A percentile compares a stretch with the other conserved stretches of the same genome.
Evolutionary conservation across 129 eudicot genomes (phyloP).

Genomic region (Sambucus nigra): DNA sequence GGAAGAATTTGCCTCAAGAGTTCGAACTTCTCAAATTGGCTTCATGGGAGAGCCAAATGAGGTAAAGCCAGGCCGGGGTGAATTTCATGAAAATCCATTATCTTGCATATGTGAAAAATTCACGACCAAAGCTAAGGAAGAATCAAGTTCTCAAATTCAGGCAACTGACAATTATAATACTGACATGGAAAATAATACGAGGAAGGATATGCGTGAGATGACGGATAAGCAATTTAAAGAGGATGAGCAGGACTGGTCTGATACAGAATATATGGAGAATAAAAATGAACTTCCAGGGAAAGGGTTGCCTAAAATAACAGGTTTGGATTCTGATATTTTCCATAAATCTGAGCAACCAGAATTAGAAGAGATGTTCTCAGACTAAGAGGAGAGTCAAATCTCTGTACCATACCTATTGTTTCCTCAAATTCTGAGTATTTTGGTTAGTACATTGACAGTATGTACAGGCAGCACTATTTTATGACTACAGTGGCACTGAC

Average conservation of each 20-base stretch:
- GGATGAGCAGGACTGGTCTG: constrained; percentile 28
- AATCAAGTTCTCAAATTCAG: constrained; percentile 5
- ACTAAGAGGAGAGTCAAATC: constrained; percentile 8
- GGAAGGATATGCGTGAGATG: constrained; percentile 7
- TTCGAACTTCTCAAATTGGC: constrained; percentile 43
- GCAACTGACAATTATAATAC: background rate
- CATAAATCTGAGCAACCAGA: constrained; percentile 21
- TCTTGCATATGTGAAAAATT: constrained; percentile 59
- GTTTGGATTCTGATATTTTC: constrained; percentile 12
- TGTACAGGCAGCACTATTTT: no score
- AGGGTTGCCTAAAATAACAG: constrained; percentile 15
- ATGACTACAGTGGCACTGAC: background rate
- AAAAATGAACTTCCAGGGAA: constrained; percentile 12
- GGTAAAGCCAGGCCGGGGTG: constrained; percentile 48
- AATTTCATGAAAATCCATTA: constrained; percentile 59
- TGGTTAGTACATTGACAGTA: background rate
- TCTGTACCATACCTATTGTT: background rate
- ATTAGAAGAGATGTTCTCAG: constrained; percentile 32
- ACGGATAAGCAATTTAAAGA: constrained; percentile 15
- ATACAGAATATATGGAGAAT: constrained; percentile 15
- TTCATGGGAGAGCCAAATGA: constrained; percentile 78
- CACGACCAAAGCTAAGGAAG: constrained; percentile 9
- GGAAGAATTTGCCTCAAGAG: constrained; percentile 45
- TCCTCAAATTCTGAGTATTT: background rate
- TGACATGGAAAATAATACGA: constrained; percentile 1